These are phyloP conservation scores for Geotrichum aggregatum DNA, from an alignment of 1,139 yeast species.

Conservation along the genomic window DNA sequence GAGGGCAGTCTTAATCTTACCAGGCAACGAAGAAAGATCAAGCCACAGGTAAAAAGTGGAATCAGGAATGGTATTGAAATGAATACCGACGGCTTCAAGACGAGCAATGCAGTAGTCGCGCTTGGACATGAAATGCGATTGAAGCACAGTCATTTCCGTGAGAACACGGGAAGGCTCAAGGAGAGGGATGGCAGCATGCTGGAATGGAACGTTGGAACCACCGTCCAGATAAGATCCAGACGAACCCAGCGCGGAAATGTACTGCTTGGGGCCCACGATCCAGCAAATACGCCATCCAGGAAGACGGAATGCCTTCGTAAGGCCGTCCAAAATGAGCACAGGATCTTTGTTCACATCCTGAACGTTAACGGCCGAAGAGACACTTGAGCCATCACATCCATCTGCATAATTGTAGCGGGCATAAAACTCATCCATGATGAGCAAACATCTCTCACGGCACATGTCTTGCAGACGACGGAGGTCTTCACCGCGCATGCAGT, in stretches of 20 bases:
- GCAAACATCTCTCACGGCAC: slow-evolving; percentile 55
- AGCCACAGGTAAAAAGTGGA: slow-evolving; percentile 66
- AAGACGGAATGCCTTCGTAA: slow-evolving; percentile 60
- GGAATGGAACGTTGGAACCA: slow-evolving; percentile 64
- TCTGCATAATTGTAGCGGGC: slow-evolving; percentile 62
- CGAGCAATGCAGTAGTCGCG: slow-evolving; percentile 56
- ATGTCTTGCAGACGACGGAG: slow-evolving; percentile 51
- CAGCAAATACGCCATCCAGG: slow-evolving; percentile 73
- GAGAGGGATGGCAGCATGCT: slow-evolving; percentile 58
- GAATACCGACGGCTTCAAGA: slow-evolving; percentile 55
- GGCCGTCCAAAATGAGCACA: slow-evolving; percentile 59
- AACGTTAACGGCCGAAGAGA: slow-evolving; percentile 53
- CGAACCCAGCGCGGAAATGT: slow-evolving; percentile 54
- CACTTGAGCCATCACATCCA: slow-evolving; percentile 54
- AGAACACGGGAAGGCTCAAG: slow-evolving; percentile 51
- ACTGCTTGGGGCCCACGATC: slow-evolving; percentile 64
- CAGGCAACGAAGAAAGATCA: slow-evolving; percentile 56
- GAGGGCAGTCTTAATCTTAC: slow-evolving; percentile 56
- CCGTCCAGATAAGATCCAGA: slow-evolving; percentile 67
- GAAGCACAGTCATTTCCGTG: slow-evolving; percentile 58
- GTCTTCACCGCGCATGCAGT: slow-evolving; percentile 51
- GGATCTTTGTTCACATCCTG: slow-evolving; percentile 61
- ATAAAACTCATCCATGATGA: slow-evolving; percentile 67
- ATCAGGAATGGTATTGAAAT: slow-evolving; percentile 52
- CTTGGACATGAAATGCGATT: slow-evolving; percentile 57